A percentile compares a stretch with the other conserved stretches of the same genome.
These are phyloP conservation scores for Fragaria nilgerrensis DNA, from an alignment of 306 rosid genomes.

Conservation along the genomic window DNA sequence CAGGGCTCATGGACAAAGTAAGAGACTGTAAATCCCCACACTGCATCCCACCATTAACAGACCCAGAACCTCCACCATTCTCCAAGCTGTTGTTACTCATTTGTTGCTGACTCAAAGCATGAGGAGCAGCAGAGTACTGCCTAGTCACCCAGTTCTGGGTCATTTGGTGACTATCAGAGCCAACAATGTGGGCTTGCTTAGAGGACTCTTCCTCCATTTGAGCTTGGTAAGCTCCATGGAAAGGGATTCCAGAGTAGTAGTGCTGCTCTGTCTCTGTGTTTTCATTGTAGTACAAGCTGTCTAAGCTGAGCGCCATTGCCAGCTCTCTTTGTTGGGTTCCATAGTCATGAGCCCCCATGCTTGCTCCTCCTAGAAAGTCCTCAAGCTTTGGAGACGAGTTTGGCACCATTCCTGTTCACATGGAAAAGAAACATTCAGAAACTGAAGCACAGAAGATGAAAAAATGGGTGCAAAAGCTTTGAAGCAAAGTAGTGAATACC, in stretches of 20 bases:
- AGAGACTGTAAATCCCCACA: slow-evolving; percentile 74
- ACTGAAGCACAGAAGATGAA: not conserved
- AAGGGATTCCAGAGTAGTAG: slow-evolving; percentile 51
- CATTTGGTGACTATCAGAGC: slow-evolving; percentile 37
- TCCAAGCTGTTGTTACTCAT: slow-evolving; percentile 29
- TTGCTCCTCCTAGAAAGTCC: slow-evolving; percentile 86
- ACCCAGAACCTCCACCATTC: slow-evolving; percentile 35
- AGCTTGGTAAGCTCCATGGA: slow-evolving; percentile 44
- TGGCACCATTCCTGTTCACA: slow-evolving; percentile 50
- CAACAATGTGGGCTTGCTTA: slow-evolving; percentile 40
- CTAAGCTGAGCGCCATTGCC: slow-evolving; percentile 81
- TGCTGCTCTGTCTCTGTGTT: slow-evolving; percentile 45
- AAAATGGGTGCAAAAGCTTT: not conserved
- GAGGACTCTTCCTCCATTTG: slow-evolving; percentile 39
- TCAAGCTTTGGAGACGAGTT: slow-evolving; percentile 83
- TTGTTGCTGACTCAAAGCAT: slow-evolving; percentile 42
- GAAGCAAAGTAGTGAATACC: slow-evolving; percentile 31
- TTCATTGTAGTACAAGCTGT: slow-evolving; percentile 61
- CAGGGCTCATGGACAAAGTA: slow-evolving; percentile 86
- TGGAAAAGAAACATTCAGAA: not conserved
- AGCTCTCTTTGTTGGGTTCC: slow-evolving; percentile 55
- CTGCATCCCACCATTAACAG: slow-evolving; percentile 36
- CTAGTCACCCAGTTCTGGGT: slow-evolving; percentile 48
- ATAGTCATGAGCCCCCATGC: slow-evolving; percentile 56
- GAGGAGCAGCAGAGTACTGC: slow-evolving; percentile 34